Conservation (phyloP, 2,329 filamentous ascomycete genomes). For the Cryphonectria nitschkei region DNA sequence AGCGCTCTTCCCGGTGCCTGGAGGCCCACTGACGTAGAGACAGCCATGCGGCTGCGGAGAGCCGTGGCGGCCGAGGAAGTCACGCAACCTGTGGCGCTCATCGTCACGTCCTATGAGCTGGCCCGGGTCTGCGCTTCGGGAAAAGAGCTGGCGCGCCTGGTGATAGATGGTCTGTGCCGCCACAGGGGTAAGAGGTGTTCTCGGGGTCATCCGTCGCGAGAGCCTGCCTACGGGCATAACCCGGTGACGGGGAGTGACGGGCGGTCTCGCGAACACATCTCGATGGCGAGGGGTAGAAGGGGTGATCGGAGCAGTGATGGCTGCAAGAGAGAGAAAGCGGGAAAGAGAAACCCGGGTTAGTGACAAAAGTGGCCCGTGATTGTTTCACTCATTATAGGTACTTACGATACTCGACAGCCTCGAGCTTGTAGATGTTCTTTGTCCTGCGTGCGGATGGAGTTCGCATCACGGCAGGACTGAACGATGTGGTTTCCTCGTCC, state of each 20-base stretch:
- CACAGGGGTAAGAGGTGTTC: conserved; percentile 72
- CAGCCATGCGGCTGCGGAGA: conserved; percentile 71
- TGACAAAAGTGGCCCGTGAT: conserved; percentile 13
- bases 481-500: conserved; percentile 40
- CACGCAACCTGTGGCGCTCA: conserved; percentile 65
- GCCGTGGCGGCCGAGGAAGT: conserved; percentile 70
- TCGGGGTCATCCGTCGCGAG: conserved; percentile 77
- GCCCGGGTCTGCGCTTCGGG: conserved; percentile 74
- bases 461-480: conserved; percentile 32
- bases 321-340: conserved; percentile 1
- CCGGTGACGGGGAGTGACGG: conserved; percentile 81
- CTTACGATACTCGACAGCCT: conserved; percentile 31
- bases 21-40: conserved; percentile 92
- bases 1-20: conserved; percentile 95
- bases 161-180: conserved; percentile 80
- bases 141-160: conserved; percentile 83
- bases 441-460: conserved; percentile 30
- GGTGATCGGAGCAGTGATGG: conserved; percentile 57
- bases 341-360: conserved; percentile 25
- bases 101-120: conserved; percentile 78
- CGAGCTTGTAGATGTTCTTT: conserved; percentile 23
- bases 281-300: conserved; percentile 78
- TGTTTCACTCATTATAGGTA: background rate
- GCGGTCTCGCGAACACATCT: conserved; percentile 73
- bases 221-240: conserved; percentile 77